These are phyloP conservation scores for Aspergillus pseudotamarii DNA, from an alignment of 2,329 filamentous ascomycete genomes.

Conservation along the genomic window DNA sequence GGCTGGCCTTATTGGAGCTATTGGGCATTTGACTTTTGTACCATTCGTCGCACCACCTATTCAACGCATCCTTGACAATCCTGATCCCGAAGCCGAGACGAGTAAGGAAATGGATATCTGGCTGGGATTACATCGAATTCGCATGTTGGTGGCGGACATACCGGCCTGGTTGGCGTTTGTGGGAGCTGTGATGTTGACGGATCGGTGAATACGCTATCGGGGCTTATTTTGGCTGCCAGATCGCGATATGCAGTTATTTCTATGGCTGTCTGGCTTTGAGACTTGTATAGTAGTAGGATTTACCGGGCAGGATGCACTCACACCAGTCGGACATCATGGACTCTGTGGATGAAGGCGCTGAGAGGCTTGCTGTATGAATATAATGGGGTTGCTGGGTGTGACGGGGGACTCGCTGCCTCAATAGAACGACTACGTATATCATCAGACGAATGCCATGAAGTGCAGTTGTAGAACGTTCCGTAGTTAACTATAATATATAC, in stretches of 20 bases:
- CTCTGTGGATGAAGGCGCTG: too few species aligned
- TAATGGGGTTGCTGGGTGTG: too few species aligned
- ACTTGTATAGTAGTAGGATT: background rate
- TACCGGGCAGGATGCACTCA: background rate
- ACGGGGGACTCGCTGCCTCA: too few species aligned
- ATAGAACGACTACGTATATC: too few species aligned
- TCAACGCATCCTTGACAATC: conserved; percentile 17
- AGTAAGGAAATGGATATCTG: conserved; percentile 19
- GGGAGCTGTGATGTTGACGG: background rate
- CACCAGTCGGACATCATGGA: too few species aligned
- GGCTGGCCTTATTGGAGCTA: conserved; percentile 15
- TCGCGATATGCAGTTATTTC: rapidly evolving
- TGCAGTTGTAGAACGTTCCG: too few species aligned
- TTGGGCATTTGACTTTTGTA: conserved; percentile 20
- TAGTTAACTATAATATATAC: too few species aligned
- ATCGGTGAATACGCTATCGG: background rate
- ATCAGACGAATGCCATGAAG: too few species aligned
- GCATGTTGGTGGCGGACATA: conserved; percentile 12
- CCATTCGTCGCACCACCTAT: conserved; percentile 19
- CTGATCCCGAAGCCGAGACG: conserved; percentile 4
- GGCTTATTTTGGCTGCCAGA: background rate
- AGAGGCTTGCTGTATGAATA: too few species aligned
- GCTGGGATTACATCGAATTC: conserved; percentile 10
- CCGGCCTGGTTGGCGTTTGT: conserved; percentile 19
- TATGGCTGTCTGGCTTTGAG: background rate